Evolutionary conservation across 78 protist genomes (phyloP).

Genomic region (Paratrimastix pyriformis): DNA sequence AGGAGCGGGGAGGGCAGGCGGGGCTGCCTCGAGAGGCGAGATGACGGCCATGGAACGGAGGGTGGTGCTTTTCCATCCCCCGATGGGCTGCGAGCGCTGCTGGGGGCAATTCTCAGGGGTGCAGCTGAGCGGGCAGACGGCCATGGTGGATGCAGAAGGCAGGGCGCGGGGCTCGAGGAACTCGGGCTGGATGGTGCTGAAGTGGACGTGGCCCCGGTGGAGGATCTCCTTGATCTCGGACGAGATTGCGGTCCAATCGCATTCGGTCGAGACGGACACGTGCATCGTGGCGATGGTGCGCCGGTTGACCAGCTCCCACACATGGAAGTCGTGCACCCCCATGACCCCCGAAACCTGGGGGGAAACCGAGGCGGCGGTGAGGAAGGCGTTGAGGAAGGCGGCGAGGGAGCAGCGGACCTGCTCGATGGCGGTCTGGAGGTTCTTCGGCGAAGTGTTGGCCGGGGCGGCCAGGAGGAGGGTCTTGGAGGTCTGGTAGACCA

Average conservation of each 20-base stretch:
- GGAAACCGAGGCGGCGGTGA: no score
- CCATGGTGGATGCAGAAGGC: background rate
- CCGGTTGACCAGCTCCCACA: conserved; percentile 19
- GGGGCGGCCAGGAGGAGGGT: conserved; percentile 29
- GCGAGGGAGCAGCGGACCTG: background rate
- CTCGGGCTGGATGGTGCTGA: conserved; percentile 24
- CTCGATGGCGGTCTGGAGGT: background rate
- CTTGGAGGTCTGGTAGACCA: background rate
- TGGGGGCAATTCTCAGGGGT: no score
- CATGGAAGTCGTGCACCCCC: conserved; percentile 24
- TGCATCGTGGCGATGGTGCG: conserved; percentile 1
- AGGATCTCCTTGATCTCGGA: background rate
- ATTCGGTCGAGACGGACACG: background rate
- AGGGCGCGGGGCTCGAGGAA: background rate
- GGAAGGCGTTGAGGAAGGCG: background rate
- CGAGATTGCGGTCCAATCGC: background rate
- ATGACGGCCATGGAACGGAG: no score
- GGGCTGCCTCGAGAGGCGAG: no score
- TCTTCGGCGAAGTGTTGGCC: background rate
- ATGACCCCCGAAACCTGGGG: background rate
- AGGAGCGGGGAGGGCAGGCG: no score
- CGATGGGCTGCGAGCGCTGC: no score
- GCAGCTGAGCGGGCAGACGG: no score
- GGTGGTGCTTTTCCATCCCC: no score
- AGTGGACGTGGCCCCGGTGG: background rate